Conservation (phyloP, 805 yeast genomes). For the Spathaspora girioi region DNA sequence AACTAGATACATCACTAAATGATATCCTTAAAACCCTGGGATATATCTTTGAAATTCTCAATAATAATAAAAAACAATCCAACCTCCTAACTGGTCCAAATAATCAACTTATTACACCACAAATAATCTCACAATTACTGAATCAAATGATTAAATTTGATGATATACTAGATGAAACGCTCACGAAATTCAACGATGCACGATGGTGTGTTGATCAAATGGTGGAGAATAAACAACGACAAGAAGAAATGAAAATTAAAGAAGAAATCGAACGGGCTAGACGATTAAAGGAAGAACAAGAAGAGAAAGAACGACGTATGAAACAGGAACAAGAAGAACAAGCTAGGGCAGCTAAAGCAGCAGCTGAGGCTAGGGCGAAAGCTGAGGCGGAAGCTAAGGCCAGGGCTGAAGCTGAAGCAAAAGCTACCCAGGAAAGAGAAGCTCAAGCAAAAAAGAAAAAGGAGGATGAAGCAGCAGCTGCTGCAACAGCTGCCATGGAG, state of each 20-base stretch:
- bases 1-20: constrained; percentile 36
- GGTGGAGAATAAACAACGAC: constrained; percentile 37
- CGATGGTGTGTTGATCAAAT: constrained; percentile 43
- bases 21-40: constrained; percentile 41
- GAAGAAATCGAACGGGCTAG: constrained; percentile 32
- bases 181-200: constrained; percentile 39
- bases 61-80: constrained; percentile 37
- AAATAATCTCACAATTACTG: constrained; percentile 32
- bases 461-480: constrained; percentile 10
- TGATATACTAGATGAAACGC: constrained; percentile 40
- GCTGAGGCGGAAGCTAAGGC: constrained; percentile 20
- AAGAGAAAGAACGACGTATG: constrained; percentile 19
- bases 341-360: constrained; percentile 13
- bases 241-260: constrained; percentile 35
- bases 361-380: constrained; percentile 12
- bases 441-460: constrained; percentile 12
- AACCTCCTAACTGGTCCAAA: constrained; percentile 40
- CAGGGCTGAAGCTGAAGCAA: constrained; percentile 2
- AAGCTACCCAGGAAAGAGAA: constrained; percentile 14
- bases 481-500: not conserved
- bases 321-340: constrained; percentile 16
- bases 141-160: constrained; percentile 35
- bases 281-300: constrained; percentile 17
- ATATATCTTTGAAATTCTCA: constrained; percentile 40
- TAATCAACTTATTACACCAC: constrained; percentile 36